Evolutionary conservation across 2,329 filamentous ascomycete species (phyloP).

Genomic region (Penicillium sclerotiorum): DNA sequence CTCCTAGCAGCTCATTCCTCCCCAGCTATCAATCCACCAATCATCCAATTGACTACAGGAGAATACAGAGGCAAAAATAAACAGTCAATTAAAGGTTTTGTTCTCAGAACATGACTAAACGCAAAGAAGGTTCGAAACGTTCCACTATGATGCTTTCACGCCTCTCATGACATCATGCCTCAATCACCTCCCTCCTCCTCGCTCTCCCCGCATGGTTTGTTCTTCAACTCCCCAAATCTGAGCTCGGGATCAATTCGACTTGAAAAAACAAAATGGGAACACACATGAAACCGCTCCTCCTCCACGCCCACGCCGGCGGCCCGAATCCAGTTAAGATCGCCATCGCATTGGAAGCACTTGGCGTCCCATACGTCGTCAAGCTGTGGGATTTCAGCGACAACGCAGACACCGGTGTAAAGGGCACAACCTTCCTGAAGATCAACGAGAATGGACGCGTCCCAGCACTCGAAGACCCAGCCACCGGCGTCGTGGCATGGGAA

Average conservation of each 20-base stretch:
- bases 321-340: constrained; percentile 51
- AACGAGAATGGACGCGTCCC: constrained; percentile 51
- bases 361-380: constrained; percentile 45
- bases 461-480: constrained; percentile 43
- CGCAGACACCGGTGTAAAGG: constrained; percentile 35
- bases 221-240: neutral
- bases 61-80: too few relatives aligned
- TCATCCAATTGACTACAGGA: too few relatives aligned
- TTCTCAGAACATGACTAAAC: neutral
- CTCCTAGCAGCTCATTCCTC: too few relatives aligned
- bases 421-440: constrained; percentile 40
- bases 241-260: too few relatives aligned
- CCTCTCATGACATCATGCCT: constrained; percentile 22
- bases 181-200: constrained; percentile 6
- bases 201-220: neutral
- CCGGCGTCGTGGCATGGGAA: constrained; percentile 42
- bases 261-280: constrained; percentile 19
- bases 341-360: constrained; percentile 44
- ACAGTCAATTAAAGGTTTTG: neutral
- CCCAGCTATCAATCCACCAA: too few relatives aligned
- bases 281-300: constrained; percentile 37
- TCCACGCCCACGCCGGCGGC: constrained; percentile 45
- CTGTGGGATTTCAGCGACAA: constrained; percentile 47
- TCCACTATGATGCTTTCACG: neutral
- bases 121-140: neutral